Percentiles rank a stretch among this genome's conserved stretches.
Conservation (phyloP, 495 filamentous ascomycete genomes). For the Cenococcum geophilum region DNA sequence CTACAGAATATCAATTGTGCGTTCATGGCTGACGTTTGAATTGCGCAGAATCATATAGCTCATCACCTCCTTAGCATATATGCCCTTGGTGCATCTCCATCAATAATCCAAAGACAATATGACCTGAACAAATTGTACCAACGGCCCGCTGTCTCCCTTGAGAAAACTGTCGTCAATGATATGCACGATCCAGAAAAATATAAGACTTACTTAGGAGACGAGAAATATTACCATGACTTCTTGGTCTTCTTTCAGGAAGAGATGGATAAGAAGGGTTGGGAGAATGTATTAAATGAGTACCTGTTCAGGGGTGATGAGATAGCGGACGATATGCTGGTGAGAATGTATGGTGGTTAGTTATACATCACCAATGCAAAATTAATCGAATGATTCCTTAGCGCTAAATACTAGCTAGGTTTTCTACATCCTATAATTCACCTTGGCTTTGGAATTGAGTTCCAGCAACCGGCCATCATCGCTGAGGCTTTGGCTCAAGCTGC, state of each 20-base stretch:
- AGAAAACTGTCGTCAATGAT: slow-evolving; percentile 45
- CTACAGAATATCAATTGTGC: background rate
- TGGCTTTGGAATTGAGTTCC: slow-evolving; percentile 75
- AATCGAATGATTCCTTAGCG: background rate
- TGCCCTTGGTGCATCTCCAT: slow-evolving; percentile 60
- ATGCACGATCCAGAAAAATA: slow-evolving; percentile 50
- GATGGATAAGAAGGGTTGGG: slow-evolving; percentile 57
- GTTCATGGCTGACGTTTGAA: background rate
- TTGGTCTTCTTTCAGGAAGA: slow-evolving; percentile 66
- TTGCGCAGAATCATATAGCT: slow-evolving; percentile 52
- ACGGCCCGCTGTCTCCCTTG: slow-evolving; percentile 40
- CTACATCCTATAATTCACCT: slow-evolving; percentile 81
- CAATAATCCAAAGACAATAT: slow-evolving; percentile 53
- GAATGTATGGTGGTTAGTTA: slow-evolving; percentile 50
- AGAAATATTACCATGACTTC: slow-evolving; percentile 59
- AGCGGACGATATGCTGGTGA: slow-evolving; percentile 55
- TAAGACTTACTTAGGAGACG: slow-evolving; percentile 46
- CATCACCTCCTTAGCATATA: slow-evolving; percentile 73
- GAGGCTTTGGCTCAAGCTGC: slow-evolving; percentile 73
- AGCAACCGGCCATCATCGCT: slow-evolving; percentile 72
- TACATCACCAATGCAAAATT: no score
- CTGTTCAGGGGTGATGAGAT: slow-evolving; percentile 56
- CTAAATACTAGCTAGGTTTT: slow-evolving; percentile 46
- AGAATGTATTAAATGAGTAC: slow-evolving; percentile 55
- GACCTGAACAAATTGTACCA: slow-evolving; percentile 58